Evolutionary conservation across 305 asterid species (phyloP).

Genomic region (Fraxinus baroniana): DNA sequence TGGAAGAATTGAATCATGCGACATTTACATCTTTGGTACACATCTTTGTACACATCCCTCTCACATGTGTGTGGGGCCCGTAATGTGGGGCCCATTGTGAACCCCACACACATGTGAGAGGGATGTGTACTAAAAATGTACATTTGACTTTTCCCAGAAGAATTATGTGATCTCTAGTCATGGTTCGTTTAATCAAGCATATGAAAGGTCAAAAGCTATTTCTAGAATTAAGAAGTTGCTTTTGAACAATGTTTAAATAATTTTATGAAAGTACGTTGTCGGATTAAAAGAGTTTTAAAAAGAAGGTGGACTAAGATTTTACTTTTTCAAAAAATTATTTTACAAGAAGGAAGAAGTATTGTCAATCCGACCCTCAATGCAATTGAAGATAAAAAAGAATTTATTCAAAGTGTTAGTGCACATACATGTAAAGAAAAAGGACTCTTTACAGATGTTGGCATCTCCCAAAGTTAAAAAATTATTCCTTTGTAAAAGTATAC

Average conservation of each 20-base stretch:
- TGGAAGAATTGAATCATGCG: not conserved
- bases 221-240: not conserved
- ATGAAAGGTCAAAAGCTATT: not conserved
- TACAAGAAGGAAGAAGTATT: not conserved
- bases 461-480: not conserved
- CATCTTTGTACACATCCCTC: no score
- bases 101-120: no score
- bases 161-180: not conserved
- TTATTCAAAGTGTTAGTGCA: not conserved
- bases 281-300: no score
- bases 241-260: not conserved
- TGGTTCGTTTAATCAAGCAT: not conserved
- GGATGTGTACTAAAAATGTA: no score
- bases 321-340: not conserved
- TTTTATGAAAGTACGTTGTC: not conserved
- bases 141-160: not conserved
- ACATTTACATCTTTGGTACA: no score
- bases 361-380: not conserved
- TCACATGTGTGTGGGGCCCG: no score
- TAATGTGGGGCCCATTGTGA: no score
- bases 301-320: no score
- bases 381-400: no score
- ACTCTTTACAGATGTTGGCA: conserved; percentile 21
- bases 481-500: not conserved
- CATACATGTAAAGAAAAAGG: not conserved